Conservation (phyloP, 106 monocot genomes). For the Acanthochlamys bracteata region DNA sequence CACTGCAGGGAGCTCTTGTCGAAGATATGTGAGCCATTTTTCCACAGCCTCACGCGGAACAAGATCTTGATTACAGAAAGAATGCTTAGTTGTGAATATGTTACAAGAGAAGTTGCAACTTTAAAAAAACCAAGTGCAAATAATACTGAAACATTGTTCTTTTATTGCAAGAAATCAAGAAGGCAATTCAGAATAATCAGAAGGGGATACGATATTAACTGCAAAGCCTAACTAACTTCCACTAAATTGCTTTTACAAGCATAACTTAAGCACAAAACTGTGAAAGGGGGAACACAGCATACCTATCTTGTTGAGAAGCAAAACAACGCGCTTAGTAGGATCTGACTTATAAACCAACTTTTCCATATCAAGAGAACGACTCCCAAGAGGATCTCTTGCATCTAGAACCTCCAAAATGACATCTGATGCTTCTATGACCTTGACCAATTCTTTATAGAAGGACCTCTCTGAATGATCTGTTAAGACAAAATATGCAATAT, state of each 20-base stretch:
- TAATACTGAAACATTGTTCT: no score
- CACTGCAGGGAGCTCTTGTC: slow-evolving; percentile 84
- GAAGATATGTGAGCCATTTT: slow-evolving; percentile 93
- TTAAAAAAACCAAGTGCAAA: no score
- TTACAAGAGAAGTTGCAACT: no score
- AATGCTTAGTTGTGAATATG: no score
- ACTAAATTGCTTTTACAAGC: no score
- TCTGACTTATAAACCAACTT: slow-evolving; percentile 76
- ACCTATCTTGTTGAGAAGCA: slow-evolving; percentile 99
- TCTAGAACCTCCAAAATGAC: slow-evolving; percentile 98
- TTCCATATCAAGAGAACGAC: slow-evolving; percentile 88
- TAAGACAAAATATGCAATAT: not conserved
- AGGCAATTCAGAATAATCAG: no score
- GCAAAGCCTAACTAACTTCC: no score
- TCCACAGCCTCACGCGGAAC: slow-evolving; percentile 81
- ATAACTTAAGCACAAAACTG: no score
- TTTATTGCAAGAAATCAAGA: no score
- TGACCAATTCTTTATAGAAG: slow-evolving; percentile 91
- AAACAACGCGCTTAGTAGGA: slow-evolving; percentile 80
- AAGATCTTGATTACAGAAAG: slow-evolving; percentile 63
- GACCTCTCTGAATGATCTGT: slow-evolving; percentile 90
- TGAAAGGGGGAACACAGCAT: not conserved
- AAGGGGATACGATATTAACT: no score
- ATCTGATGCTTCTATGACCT: slow-evolving; percentile 96
- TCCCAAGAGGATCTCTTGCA: slow-evolving; percentile 94